phyloP scores from a whole-genome alignment of 2,329 filamentous ascomycete species.

The Diplocarpon rosae region DNA sequence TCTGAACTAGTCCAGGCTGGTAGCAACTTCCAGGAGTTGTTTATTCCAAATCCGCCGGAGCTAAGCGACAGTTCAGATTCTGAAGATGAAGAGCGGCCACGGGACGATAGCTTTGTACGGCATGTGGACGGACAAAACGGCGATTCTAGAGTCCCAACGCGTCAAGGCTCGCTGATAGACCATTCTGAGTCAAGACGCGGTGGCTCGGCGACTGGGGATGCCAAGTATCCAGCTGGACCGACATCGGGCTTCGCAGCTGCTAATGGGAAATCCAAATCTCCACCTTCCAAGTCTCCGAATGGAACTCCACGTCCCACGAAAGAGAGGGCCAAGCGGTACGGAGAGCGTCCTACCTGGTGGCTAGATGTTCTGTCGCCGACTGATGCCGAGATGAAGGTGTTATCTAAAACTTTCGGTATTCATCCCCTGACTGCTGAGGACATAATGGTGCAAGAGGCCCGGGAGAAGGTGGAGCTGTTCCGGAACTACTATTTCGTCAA shows the following conservation, averaged over 20 bases:
- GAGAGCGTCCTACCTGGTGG: slow-evolving; percentile 92
- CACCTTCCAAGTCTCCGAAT: slow-evolving; percentile 29
- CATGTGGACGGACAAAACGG: slow-evolving; percentile 28
- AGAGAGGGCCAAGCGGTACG: slow-evolving; percentile 46
- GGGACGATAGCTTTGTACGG: slow-evolving; percentile 24
- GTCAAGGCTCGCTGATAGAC: slow-evolving; percentile 27
- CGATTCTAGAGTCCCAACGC: slow-evolving; percentile 35
- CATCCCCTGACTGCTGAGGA: slow-evolving; percentile 93
- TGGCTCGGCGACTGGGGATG: slow-evolving; percentile 9
- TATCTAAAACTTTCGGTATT: slow-evolving; percentile 88
- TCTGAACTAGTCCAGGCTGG: slow-evolving; percentile 85
- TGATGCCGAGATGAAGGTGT: slow-evolving; percentile 87
- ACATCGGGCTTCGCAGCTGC: slow-evolving; percentile 20
- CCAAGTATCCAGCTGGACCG: slow-evolving; percentile 4
- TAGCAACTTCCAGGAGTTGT: slow-evolving; percentile 74
- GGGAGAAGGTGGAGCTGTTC: slow-evolving; percentile 96
- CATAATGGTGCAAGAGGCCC: slow-evolving; percentile 93
- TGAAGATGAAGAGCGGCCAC: slow-evolving; percentile 33
- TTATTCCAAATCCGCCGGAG: slow-evolving; percentile 74
- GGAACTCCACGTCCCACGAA: slow-evolving; percentile 2
- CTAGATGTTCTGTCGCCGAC: slow-evolving; percentile 85
- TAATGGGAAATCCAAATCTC: slow-evolving; percentile 13
- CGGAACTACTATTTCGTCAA: slow-evolving; percentile 98
- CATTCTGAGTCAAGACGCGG: slow-evolving; percentile 14
- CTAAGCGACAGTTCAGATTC: slow-evolving; percentile 59